Base-by-base conservation (phyloP, 495 filamentous ascomycete genomes). In the Cryomyces minteri region DNA sequence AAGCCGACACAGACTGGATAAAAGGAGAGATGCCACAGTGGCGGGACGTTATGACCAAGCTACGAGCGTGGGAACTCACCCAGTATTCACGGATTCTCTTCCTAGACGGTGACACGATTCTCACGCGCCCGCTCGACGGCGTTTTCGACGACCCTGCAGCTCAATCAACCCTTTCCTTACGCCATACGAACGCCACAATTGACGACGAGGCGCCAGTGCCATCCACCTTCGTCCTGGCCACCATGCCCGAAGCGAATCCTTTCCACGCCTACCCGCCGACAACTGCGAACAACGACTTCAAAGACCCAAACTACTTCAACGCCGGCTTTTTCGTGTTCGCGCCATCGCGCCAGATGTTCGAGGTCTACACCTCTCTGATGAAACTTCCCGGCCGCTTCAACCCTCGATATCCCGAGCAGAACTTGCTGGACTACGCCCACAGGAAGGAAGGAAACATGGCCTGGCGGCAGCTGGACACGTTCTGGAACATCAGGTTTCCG, bases 311-410 rank as follows among this genome's bases (percentile, higher is more conserved):
- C 30, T 48, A 51, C 31, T 48, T 56, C 45, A 40, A 43, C 41
- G 51, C 51, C 8, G 54, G 54, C 31, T 57, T 54, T 48, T 57
- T 57, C 37, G 41, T 57, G 9, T 18, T 57, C 5, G 31, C 30
- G 32, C 54, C 54, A 11, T 37, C 28, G 5, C 7, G 37, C 8
- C 10, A 46, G 25, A 40, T 54, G 18, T 57, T 54, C 40, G 34
- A 57, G 3, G 37, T 51, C 44, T 54, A 54, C 43, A 46, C 12
- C 9, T 33, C 45, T 11, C 30, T 57, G 12, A 28, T 57, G 32
- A 39, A 52, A 32, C 49, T 54, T 31, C 10, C 39, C 12, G 11
- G 45, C 31, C 45, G 45, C 25, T 57, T 57, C 40, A 47, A 54
- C 14, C n/a, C 48, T 6, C 12, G 14, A 10, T 52, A 45, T 30